These are phyloP conservation scores for Fagopyrum homotropicum DNA, from an alignment of 148 eudicot genomes.

Conservation along the genomic window DNA sequence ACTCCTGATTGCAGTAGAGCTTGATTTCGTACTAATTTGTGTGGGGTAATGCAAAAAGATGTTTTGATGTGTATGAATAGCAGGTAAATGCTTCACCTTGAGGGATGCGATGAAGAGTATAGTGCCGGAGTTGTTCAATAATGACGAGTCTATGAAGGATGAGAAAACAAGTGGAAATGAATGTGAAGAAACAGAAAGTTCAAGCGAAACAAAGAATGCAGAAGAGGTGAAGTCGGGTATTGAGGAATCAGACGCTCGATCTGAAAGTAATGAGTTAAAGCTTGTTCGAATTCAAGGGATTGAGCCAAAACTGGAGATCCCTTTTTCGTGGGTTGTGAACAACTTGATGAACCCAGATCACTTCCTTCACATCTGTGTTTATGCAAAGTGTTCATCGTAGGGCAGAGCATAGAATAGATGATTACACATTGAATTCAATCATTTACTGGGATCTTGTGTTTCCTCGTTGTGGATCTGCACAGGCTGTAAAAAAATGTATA, in stretches of 20 bases:
- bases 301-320: constrained; percentile 65
- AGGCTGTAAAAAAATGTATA: constrained; percentile 10
- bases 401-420: not conserved
- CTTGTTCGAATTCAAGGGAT: constrained; percentile 83
- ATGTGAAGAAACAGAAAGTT: constrained; percentile 34
- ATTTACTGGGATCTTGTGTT: not conserved
- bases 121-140: constrained; percentile 54
- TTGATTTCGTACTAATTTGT: not conserved
- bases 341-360: constrained; percentile 89
- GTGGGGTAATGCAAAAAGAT: not conserved
- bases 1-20: not conserved
- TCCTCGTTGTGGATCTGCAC: not conserved
- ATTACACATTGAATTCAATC: constrained; percentile 2
- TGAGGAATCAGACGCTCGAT: constrained; percentile 14
- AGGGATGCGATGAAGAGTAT: constrained; percentile 64
- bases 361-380: constrained; percentile 79
- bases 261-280: constrained; percentile 39
- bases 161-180: constrained; percentile 22
- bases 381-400: constrained; percentile 25
- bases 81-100: constrained; percentile 72
- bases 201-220: constrained; percentile 18
- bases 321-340: constrained; percentile 87
- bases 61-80: constrained; percentile 10
- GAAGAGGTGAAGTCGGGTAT: constrained; percentile 28
- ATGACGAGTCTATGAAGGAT: constrained; percentile 17